A percentile compares a stretch with the other conserved stretches of the same genome.
Evolutionary conservation across 1,284 basidiomycete genomes (phyloP).

Genomic region (Ustilago lituana): DNA sequence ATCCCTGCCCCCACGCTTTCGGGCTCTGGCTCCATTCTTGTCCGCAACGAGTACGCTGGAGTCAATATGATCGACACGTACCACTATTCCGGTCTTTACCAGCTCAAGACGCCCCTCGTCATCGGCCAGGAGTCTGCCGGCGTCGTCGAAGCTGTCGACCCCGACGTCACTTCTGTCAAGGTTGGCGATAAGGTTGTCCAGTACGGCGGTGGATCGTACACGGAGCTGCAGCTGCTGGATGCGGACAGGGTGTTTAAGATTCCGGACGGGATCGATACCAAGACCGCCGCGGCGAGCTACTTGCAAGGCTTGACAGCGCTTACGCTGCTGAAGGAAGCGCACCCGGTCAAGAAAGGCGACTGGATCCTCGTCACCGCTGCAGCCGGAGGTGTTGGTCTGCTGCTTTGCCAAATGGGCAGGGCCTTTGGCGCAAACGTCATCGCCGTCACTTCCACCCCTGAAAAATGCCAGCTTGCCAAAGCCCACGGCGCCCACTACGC

Average conservation of each 20-base stretch:
- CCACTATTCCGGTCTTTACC: slow-evolving; percentile 70
- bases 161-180: slow-evolving; percentile 68
- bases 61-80: slow-evolving; percentile 75
- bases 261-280: slow-evolving; percentile 71
- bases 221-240: slow-evolving; percentile 79
- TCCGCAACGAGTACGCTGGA: slow-evolving; percentile 75
- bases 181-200: slow-evolving; percentile 75
- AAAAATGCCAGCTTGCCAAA: slow-evolving; percentile 85
- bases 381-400: slow-evolving; percentile 77
- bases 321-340: slow-evolving; percentile 82
- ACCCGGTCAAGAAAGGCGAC: slow-evolving; percentile 76
- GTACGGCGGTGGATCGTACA: slow-evolving; percentile 74
- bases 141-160: slow-evolving; percentile 74
- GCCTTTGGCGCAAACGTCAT: slow-evolving; percentile 84
- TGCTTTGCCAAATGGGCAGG: slow-evolving; percentile 70
- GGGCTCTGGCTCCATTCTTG: slow-evolving; percentile 75
- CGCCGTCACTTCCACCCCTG: slow-evolving; percentile 86
- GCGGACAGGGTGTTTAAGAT: slow-evolving; percentile 75
- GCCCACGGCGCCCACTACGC: slow-evolving; percentile 85
- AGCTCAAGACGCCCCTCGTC: slow-evolving; percentile 75
- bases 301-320: slow-evolving; percentile 84
- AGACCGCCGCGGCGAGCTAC: slow-evolving; percentile 75
- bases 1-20: slow-evolving; percentile 75
- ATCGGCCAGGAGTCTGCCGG: slow-evolving; percentile 84
- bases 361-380: slow-evolving; percentile 84